Base-by-base conservation (phyloP, 768 basidiomycete species). In the Fomitopsis pulvina region DNA sequence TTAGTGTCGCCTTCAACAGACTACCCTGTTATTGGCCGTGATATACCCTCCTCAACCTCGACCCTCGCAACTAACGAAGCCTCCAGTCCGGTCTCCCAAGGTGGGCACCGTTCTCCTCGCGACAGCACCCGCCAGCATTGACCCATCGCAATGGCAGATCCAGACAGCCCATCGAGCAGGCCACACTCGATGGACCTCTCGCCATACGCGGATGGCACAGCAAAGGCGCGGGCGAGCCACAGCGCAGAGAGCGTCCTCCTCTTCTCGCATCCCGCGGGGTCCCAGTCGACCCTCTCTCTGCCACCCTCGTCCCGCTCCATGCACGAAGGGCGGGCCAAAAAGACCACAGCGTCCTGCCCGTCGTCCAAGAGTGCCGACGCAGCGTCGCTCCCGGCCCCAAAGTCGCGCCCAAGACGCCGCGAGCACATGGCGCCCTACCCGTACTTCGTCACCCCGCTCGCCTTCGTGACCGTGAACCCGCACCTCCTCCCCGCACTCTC, bases 201-300 rank as follows among this genome's bases (percentile, higher is more conserved):
- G 4, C 44, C 16, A 5, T 21, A 27, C 27, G n/a, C 11, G 20
- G 16, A 27, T 14, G 20, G 9, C 6, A 11, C 10, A 14, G n/a
- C 37, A 11, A 14, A 46, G 30, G 30, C 29, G 10, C 45, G 45
- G 16, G 29, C 45, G 21, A 46, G 30, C 45, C 18, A 32, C 25
- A 46, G 45, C 45, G 30, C 45, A n/a, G 45, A 46, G 25, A 46
- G 45, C 32, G 3, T 46, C 29, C 29, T 46, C 14, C n/a, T 46
- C 10, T 46, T 46, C 45, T 8, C 20, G 2, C 45, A 46, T 24
- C 30, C 45, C 14, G 25, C 25, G 4, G 28, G 7, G 3, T 46
- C 45, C 21, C 29, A 21, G 5, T 46, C 45, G 4, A 20, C 32
- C 21, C 21, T 41, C 24, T 38, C 38, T 4, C 34, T 39, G 3